Percentiles rank a stretch among this genome's conserved stretches.
These are phyloP conservation scores for Zygnema cylindricum DNA, from an alignment of 139 green algal species.

Conservation along the genomic window DNA sequence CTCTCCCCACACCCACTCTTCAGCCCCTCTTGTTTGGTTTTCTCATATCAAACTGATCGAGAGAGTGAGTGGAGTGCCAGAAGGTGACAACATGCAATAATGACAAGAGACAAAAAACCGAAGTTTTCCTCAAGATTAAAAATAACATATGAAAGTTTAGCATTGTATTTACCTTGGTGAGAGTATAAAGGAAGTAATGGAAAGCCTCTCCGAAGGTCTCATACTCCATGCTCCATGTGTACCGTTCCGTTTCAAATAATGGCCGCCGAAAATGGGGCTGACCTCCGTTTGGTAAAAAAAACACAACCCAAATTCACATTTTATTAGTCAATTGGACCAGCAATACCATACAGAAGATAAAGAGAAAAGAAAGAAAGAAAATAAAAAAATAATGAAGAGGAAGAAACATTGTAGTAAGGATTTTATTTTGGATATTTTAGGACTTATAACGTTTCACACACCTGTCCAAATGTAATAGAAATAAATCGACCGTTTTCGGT, in stretches of 20 bases:
- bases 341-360: background rate
- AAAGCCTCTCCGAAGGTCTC: constrained; percentile 47
- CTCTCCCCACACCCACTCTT: background rate
- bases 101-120: too few relatives aligned
- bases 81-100: too few relatives aligned
- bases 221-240: constrained; percentile 42
- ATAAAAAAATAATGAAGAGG: background rate
- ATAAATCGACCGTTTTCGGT: constrained; percentile 51
- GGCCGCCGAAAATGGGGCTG: constrained; percentile 69
- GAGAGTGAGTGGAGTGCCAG: too few relatives aligned
- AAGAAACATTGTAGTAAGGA: background rate
- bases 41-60: too few relatives aligned
- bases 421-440: background rate
- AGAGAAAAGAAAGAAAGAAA: background rate
- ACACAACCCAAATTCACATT: too few relatives aligned
- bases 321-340: constrained; percentile 19
- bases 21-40: background rate
- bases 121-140: too few relatives aligned
- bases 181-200: constrained; percentile 56
- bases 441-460: constrained; percentile 11
- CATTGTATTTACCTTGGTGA: constrained; percentile 54
- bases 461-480: constrained; percentile 68
- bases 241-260: constrained; percentile 36
- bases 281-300: constrained; percentile 31
- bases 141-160: too few relatives aligned